Evolutionary conservation across 805 yeast species (phyloP), one percentile per base, ranked within the genome.

Genomic region (Candida glaebosa): DNA sequence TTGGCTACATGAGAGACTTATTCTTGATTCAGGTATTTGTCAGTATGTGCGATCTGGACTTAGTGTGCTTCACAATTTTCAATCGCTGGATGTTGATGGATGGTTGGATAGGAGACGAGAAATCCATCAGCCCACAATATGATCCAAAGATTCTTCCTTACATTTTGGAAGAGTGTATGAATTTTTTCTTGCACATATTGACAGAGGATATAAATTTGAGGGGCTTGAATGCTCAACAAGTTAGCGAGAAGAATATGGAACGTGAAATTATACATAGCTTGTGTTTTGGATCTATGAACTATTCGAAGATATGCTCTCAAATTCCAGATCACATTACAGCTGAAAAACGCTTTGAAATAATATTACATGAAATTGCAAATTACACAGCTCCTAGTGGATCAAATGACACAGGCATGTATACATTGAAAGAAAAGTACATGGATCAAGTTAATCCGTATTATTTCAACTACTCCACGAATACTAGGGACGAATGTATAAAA

Each of bases 231-330:
- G 78, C 75, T 1, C 71, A 71, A 4, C 78, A 72, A 8, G 69
- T 79, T 1, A 69, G 69, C 8, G 76, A 75, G 42, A 57, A 62
- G 10, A 69, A 81, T 39, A 73, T 88, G 20, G 69, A 67, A 43
- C 72, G 76, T 33, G 96, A 90, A 51, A 79, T 91, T n/a, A 70
- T 88, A 17, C 97, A 93, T 54, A 74, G 80, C 2, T 67, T 91
- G n/a, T 82, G 95, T 47, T 86, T 87, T 65, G 80, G 81, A 22
- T 82, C 84, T 2, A 65, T 81, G 68, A 71, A 80, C 17, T 90
- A 82, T 55, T 78, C 93, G 3, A 85, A 85, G 42, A 61, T 93
- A 15, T 73, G 82, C 43, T 64, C 77, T 2, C 75, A 72, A 12
- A 73, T 89, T 2, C 91, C 96, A 0, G 97, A 89, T 38, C 85